phyloP scores from a whole-genome alignment of 345 rosid genomes.

The Sonneratia alba region DNA sequence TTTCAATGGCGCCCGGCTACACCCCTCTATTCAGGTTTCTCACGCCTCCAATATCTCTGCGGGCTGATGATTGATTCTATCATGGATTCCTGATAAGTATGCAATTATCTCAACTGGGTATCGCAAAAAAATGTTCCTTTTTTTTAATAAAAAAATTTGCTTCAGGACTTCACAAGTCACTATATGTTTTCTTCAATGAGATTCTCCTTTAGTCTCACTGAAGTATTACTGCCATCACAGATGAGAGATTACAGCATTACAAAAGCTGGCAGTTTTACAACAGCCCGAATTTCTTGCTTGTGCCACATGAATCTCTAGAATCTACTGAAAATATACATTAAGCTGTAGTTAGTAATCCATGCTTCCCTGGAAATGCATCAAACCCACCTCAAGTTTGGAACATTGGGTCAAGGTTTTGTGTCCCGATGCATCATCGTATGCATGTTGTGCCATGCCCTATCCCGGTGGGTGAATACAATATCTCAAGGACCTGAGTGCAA shows the following conservation, averaged over 20 bases:
- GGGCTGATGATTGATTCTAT: neutral
- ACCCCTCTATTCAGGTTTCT: conserved; percentile 53
- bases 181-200: neutral
- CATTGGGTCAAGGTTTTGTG: neutral
- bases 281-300: neutral
- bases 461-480: too few relatives aligned
- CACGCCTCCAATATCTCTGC: conserved; percentile 1
- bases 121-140: neutral
- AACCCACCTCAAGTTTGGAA: neutral
- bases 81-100: neutral
- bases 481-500: neutral
- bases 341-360: neutral
- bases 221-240: neutral
- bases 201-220: neutral
- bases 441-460: too few relatives aligned
- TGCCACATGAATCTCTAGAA: too few relatives aligned
- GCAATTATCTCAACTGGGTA: conserved; percentile 4
- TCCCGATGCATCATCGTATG: too few relatives aligned
- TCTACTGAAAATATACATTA: neutral
- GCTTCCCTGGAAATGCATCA: neutral
- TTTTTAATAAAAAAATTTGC: neutral
- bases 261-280: neutral
- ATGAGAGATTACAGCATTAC: neutral
- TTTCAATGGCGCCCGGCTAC: conserved; percentile 77
- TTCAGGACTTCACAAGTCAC: neutral